A percentile compares a stretch with the other conserved stretches of the same genome.
Conservation (phyloP, 306 rosid species). For the Trifolium dubium region DNA sequence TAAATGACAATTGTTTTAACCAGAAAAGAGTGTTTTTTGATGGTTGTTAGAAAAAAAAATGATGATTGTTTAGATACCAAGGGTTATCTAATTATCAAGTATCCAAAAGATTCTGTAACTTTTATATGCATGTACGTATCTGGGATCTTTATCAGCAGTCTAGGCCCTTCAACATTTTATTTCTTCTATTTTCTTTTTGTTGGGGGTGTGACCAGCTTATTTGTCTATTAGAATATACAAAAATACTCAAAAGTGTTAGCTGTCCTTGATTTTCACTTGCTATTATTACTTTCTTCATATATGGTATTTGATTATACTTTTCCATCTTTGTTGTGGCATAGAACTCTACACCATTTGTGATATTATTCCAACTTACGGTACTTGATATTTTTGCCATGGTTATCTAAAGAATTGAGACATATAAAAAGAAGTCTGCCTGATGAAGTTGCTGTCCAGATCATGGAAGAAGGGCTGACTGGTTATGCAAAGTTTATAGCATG, state of each 20-base stretch:
- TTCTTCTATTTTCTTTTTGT: not conserved
- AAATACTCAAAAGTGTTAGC: not conserved
- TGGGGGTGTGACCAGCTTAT: not conserved
- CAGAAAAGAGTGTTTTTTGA: too few relatives aligned
- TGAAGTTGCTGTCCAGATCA: not conserved
- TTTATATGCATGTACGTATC: not conserved
- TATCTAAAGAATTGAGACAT: not conserved
- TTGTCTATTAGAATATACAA: not conserved
- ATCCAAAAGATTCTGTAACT: too few relatives aligned
- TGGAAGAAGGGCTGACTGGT: not conserved
- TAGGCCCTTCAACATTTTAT: not conserved
- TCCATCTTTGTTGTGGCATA: not conserved
- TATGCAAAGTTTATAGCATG: not conserved
- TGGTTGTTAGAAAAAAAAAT: too few relatives aligned
- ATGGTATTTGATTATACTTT: not conserved
- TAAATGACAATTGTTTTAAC: too few relatives aligned
- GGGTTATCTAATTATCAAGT: too few relatives aligned
- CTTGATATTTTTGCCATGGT: conserved; percentile 22
- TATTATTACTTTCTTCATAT: not conserved
- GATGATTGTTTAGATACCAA: too few relatives aligned
- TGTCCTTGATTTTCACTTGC: not conserved
- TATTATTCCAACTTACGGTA: conserved; percentile 2
- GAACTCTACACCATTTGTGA: not conserved
- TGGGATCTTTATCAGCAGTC: not conserved
- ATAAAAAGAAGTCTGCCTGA: not conserved